phyloP scores from a whole-genome alignment of 345 rosid species.

The Citrus australasica region DNA sequence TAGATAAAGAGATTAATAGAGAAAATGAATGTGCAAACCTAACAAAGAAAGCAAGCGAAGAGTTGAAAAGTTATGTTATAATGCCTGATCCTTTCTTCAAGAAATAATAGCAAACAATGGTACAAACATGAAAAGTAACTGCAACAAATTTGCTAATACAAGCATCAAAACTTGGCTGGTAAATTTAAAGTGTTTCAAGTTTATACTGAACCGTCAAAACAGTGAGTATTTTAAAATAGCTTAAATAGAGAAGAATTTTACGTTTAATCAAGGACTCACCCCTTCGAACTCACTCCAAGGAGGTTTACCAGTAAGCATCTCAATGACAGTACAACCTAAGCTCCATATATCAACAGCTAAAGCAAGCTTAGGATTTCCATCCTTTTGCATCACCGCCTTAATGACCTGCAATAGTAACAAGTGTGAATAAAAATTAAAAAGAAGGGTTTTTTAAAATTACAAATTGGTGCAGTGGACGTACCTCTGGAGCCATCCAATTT shows the following conservation, averaged over 20 bases:
- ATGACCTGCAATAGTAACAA: slow-evolving; percentile 41
- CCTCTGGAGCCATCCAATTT: slow-evolving; percentile 92
- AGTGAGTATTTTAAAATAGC: neutral
- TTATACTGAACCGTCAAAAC: neutral
- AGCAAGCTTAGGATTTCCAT: slow-evolving; percentile 53
- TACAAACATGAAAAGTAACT: neutral
- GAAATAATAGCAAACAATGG: neutral
- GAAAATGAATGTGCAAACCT: neutral
- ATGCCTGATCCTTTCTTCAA: neutral
- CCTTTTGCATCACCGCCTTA: slow-evolving; percentile 38
- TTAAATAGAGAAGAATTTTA: neutral
- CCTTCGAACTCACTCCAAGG: slow-evolving; percentile 69
- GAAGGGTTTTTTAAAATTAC: neutral
- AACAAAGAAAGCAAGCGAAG: neutral
- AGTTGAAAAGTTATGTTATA: neutral
- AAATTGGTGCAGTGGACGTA: slow-evolving; percentile 15
- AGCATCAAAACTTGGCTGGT: neutral
- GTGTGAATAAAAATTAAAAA: neutral
- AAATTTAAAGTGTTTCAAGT: neutral
- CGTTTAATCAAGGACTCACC: slow-evolving; percentile 38
- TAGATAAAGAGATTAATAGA: neutral
- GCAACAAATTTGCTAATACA: neutral
- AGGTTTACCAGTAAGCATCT: slow-evolving; percentile 65
- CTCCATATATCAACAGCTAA: slow-evolving; percentile 79
- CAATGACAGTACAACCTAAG: slow-evolving; percentile 66